Evolutionary conservation across 352 stramenopile genomes (phyloP), one percentile per base, ranked within the genome.

Genomic region (Halophytophthora batemanensis): DNA sequence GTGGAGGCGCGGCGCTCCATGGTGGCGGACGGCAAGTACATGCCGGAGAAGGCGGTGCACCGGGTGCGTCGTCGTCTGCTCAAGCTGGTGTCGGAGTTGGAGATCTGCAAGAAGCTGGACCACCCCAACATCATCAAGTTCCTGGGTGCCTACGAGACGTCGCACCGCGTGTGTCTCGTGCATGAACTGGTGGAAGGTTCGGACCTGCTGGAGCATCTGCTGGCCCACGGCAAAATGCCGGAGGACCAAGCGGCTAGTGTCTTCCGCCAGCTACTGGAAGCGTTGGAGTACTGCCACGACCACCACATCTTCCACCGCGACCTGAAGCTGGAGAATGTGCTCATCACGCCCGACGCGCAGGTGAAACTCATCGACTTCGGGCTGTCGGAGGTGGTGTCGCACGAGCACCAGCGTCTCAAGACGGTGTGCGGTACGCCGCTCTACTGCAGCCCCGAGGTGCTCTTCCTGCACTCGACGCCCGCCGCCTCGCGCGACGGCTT

Each of bases 301-400:
- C 61, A 75, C 45, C 78, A 93, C 58, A 86, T 98, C 46, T 97
- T 90, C 61, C 94, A 98, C 71, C 88, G 94, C 41, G 94, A 98
- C 61, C 71, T 98, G 36, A 98, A 98, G 66, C 74, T 98, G 29
- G 94, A 98, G 61, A 98, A 98, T 86, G 89, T 98, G 22, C 75
- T 98, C 39, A 79, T 97, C 64, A 95, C 87, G 44, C 84, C 78
- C 43, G 91, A 97, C 55, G 73, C 90, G 41, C 81, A 91, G 47
- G 82, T 98, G 43, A 98, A 98, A 77, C 81, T 98, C 42, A 98
- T 98, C 70, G 92, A 98, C 71, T 98, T 98, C 84, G 94, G 94
- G 34, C 73, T 98, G 7, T 97, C 90, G 1, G 95, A 96, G 47
- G 71, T 94, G 42, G 46, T 68, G 49, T 88, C 87, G 31, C 69